Percentiles rank a stretch among this genome's conserved stretches.
Evolutionary conservation across 352 stramenopile genomes (phyloP).

Genomic region (Saprolegnia diclina): DNA sequence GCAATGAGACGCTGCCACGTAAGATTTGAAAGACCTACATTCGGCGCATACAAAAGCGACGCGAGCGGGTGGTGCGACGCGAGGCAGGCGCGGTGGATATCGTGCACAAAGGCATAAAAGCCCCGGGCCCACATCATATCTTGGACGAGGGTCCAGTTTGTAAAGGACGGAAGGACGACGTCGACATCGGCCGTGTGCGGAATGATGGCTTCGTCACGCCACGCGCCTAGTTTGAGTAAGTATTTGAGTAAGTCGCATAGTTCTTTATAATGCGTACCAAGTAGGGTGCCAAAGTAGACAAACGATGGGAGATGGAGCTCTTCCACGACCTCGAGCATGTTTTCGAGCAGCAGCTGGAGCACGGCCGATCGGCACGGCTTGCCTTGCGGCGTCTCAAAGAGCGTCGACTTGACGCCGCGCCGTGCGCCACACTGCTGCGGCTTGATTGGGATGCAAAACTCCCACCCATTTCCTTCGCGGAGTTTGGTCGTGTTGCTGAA

Average conservation of each 20-base stretch:
- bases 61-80: conserved; percentile 2
- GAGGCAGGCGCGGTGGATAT: conserved; percentile 1
- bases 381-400: background rate
- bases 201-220: conserved; percentile 10
- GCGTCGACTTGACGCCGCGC: background rate
- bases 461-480: background rate
- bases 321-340: background rate
- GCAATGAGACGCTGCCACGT: background rate
- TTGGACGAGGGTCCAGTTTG: background rate
- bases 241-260: background rate
- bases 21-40: background rate
- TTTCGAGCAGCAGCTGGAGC: background rate
- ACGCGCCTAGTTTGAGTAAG: background rate
- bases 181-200: background rate
- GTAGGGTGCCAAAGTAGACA: conserved; percentile 1
- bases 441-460: background rate
- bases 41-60: background rate
- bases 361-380: background rate
- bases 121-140: background rate
- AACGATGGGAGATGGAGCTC: conserved; percentile 2
- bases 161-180: background rate
- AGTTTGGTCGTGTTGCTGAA: background rate
- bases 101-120: background rate
- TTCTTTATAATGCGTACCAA: background rate
- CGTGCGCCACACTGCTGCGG: conserved; percentile 1